Evolutionary conservation across 768 basidiomycete genomes (phyloP), one percentile per base, ranked within the genome.

Genomic region (Naematelia aurantialba): DNA sequence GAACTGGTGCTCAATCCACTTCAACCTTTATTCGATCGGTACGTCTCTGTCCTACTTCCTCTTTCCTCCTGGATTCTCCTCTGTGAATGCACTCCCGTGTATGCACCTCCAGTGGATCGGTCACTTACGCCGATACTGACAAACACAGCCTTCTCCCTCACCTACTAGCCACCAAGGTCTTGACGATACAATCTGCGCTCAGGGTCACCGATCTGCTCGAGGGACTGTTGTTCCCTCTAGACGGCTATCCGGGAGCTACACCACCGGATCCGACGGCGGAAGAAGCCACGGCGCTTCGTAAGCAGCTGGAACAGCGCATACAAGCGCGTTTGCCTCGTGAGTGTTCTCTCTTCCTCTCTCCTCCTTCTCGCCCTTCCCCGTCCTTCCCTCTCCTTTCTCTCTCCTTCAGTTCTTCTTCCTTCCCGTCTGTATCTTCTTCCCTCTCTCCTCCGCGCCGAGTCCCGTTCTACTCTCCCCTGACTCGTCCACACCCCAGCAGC

Each of bases 171-270:
- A 80, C 79, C 0, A 76, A 81, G 19, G 78, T 87, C 56, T 79
- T 84, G 24, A 82, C 84, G 0, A 79, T 83, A 4, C 60, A 79
- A 4, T 81, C 83, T 51, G 73, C 89, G 24, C 80, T 86, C 19
- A 79, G 79, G 29, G 73, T 82, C 25, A 79, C 85, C 34, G 82
- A 83, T 34, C 70, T 81, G 3, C 78, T 85, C 13, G 89, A 89
- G 67, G 81, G 81, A 8, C 82, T 86, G 5, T 80, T 98, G 25
- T 98, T 94, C 72, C 93, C 94, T 0, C 49, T 66, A 1, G 67
- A 76, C 2, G 93, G 94, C 13, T 90, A 89, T 77, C 91, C 91
- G 0, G 88, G 83, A 0, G 84, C 85, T 0, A 76, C 85, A 0
- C 85, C 87, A 1, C 79, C 82, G 0, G 89, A 89, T 45, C 93